These are phyloP conservation scores for Periconia digitata DNA, from an alignment of 2,329 filamentous ascomycete species.

Conservation along the genomic window DNA sequence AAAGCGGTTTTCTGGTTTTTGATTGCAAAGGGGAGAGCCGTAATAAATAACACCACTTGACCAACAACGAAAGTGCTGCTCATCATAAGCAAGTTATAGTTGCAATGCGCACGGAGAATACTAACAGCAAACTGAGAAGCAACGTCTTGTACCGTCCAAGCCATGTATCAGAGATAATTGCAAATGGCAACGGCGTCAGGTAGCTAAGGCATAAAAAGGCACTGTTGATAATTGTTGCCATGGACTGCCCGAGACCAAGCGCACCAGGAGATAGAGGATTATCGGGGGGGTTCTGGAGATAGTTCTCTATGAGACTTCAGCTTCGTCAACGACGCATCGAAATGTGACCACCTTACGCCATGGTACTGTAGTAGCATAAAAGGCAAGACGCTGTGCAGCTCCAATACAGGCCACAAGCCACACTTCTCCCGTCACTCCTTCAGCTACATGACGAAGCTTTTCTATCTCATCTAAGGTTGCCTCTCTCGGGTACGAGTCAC, in stretches of 20 bases:
- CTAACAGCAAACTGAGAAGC: slow-evolving; percentile 20
- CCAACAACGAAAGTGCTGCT: too few relatives aligned
- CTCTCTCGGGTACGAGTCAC: too few relatives aligned
- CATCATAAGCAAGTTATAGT: too few relatives aligned
- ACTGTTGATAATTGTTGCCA: slow-evolving; percentile 18
- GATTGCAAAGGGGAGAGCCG: slow-evolving; percentile 8
- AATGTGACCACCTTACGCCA: too few relatives aligned
- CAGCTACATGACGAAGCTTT: too few relatives aligned
- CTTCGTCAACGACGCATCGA: too few relatives aligned
- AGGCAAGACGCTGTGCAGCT: too few relatives aligned
- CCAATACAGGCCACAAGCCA: too few relatives aligned
- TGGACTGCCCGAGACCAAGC: slow-evolving; percentile 22
- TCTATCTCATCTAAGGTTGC: too few relatives aligned
- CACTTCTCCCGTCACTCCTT: too few relatives aligned
- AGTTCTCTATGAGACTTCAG: too few relatives aligned
- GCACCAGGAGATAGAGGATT: slow-evolving; percentile 21
- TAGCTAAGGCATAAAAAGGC: slow-evolving; percentile 16
- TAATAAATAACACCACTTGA: slow-evolving; percentile 10
- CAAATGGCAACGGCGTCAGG: slow-evolving; percentile 28
- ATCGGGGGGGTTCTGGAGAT: slow-evolving; percentile 17
- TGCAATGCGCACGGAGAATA: neutral
- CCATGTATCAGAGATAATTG: slow-evolving; percentile 36
- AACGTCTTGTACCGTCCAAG: slow-evolving; percentile 40
- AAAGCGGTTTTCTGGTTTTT: slow-evolving; percentile 5
- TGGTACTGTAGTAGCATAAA: too few relatives aligned